Evolutionary conservation across 2,329 filamentous ascomycete genomes (phyloP).

Genomic region (Chrysosporium queenslandicum): DNA sequence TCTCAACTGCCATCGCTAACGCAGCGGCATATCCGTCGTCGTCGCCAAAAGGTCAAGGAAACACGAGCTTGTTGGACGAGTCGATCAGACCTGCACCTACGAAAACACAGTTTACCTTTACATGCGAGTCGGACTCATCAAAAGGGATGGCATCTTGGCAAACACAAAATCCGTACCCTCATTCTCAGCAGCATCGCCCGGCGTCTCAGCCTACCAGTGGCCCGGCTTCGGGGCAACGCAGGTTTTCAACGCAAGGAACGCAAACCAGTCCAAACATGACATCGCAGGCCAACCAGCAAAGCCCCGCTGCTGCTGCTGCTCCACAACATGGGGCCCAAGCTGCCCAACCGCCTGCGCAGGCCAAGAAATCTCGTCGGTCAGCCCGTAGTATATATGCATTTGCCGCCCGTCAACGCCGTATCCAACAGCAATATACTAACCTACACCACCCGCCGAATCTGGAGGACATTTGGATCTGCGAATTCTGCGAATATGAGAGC

Average conservation of each 20-base stretch:
- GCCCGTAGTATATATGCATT: conserved; percentile 60
- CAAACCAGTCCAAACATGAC: conserved; percentile 46
- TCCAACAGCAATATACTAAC: conserved; percentile 67
- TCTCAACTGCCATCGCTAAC: conserved; percentile 83
- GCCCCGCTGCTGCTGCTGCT: conserved; percentile 13
- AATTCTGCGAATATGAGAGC: conserved; percentile 94
- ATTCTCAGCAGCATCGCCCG: conserved; percentile 30
- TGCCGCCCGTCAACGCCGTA: conserved; percentile 67
- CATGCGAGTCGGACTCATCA: conserved; percentile 79
- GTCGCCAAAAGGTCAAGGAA: conserved; percentile 58
- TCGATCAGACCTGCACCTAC: conserved; percentile 54
- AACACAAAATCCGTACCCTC: conserved; percentile 41
- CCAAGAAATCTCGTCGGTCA: conserved; percentile 56
- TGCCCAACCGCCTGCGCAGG: conserved; percentile 39
- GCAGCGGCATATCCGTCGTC: conserved; percentile 59
- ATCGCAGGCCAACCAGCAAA: conserved; percentile 29
- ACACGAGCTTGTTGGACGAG: conserved; percentile 66
- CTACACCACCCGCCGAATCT: conserved; percentile 58
- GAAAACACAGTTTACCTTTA: conserved; percentile 91
- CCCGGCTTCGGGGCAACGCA: conserved; percentile 29
- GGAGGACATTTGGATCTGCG: conserved; percentile 86
- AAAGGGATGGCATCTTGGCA: conserved; percentile 64
- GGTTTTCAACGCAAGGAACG: conserved; percentile 44
- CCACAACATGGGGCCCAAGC: conserved; percentile 24
- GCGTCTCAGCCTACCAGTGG: conserved; percentile 28